Conservation (phyloP, 306 rosid species). For the Casuarina glauca region DNA sequence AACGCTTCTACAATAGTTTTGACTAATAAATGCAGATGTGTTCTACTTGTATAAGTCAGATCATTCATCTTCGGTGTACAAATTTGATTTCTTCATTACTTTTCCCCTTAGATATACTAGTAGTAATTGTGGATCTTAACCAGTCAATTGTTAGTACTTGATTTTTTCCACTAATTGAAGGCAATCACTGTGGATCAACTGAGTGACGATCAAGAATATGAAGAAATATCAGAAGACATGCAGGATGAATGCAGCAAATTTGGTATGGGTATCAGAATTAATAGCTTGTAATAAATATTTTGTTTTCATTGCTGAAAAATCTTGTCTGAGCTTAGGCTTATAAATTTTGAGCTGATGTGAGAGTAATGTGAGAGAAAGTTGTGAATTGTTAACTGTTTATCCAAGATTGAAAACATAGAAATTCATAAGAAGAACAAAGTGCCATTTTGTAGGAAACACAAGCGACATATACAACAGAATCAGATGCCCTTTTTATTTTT, state of each 20-base stretch:
- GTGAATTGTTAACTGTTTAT: not conserved
- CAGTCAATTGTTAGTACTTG: constrained; percentile 16
- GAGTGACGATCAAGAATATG: constrained; percentile 53
- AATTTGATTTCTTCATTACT: not conserved
- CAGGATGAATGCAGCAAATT: constrained; percentile 80
- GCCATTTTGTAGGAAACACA: not conserved
- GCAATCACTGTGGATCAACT: constrained; percentile 64
- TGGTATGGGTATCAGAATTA: constrained; percentile 44
- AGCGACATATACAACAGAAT: not conserved
- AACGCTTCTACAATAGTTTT: constrained; percentile 9
- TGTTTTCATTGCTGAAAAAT: not conserved
- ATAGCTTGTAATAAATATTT: not conserved
- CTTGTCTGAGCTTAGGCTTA: not conserved
- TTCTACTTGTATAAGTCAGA: constrained; percentile 1
- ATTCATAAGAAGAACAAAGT: not conserved
- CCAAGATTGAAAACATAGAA: not conserved
- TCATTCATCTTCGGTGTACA: not conserved
- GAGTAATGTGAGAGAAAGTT: not conserved
- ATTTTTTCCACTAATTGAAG: constrained; percentile 35
- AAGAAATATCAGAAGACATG: constrained; percentile 82
- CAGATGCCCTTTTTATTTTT: not conserved
- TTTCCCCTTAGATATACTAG: constrained; percentile 11
- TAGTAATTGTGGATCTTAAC: constrained; percentile 12
- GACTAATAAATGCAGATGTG: not conserved
- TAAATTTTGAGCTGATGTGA: not conserved